These are phyloP conservation scores for Rhizopogon vulgaris DNA, from an alignment of 768 basidiomycete species.

Conservation along the genomic window DNA sequence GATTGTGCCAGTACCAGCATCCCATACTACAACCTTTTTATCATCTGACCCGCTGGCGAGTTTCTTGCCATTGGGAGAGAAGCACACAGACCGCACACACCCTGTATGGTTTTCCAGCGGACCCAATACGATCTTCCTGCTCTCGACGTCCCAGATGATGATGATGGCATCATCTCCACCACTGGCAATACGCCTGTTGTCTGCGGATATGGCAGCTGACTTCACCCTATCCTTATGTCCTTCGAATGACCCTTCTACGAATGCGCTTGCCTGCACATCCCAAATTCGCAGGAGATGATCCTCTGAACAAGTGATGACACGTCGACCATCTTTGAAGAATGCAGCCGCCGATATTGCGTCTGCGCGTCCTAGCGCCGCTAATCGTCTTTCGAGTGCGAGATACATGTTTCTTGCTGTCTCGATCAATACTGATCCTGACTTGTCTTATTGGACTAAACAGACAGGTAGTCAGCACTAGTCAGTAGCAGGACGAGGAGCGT, in stretches of 20 bases:
- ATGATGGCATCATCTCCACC: constrained; percentile 26
- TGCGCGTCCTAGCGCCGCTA: constrained; percentile 13
- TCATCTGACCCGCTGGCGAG: constrained; percentile 7
- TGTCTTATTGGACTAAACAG: not conserved
- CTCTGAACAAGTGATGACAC: constrained; percentile 22
- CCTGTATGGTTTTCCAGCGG: constrained; percentile 13
- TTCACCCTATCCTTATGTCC: constrained; percentile 24
- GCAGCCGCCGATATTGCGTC: constrained; percentile 23
- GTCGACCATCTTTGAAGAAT: constrained; percentile 22
- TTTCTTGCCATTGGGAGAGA: constrained; percentile 2
- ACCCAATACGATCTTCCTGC: constrained; percentile 18
- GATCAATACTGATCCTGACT: not conserved
- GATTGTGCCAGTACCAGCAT: not conserved
- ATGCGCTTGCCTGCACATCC: constrained; percentile 15
- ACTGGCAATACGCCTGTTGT: constrained; percentile 26
- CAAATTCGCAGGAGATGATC: constrained; percentile 25
- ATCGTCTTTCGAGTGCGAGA: not conserved
- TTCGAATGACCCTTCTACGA: constrained; percentile 20
- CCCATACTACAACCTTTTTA: not conserved
- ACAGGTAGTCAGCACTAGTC: not conserved
- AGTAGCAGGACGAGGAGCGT: not conserved
- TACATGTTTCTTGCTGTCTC: not conserved
- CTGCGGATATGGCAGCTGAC: constrained; percentile 27
- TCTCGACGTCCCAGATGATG: constrained; percentile 25
- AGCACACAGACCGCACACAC: constrained; percentile 1